phyloP scores from a whole-genome alignment of 208 protist species.

The Leishmania amazonensis region DNA sequence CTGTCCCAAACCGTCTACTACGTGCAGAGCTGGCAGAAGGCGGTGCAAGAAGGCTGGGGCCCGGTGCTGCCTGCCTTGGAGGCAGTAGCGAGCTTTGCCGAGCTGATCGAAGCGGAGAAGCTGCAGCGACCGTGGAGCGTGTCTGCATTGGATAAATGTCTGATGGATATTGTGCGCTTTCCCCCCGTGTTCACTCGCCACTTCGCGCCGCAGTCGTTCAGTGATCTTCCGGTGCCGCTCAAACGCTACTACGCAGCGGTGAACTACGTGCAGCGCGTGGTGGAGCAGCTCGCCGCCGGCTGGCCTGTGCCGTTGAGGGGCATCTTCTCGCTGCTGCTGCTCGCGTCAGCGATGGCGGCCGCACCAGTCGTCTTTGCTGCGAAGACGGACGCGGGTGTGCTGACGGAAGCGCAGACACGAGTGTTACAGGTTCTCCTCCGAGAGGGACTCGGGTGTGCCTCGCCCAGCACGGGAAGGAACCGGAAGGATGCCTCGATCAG shows the following conservation, averaged over 20 bases:
- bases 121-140: conserved; percentile 61
- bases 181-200: conserved; percentile 43
- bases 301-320: conserved; percentile 69
- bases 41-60: conserved; percentile 57
- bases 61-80: conserved; percentile 43
- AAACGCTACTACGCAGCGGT: conserved; percentile 72
- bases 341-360: conserved; percentile 31
- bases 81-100: conserved; percentile 30
- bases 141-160: conserved; percentile 52
- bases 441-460: neutral
- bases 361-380: conserved; percentile 9
- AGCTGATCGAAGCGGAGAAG: conserved; percentile 62
- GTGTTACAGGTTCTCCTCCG: conserved; percentile 21
- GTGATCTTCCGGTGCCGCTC: conserved; percentile 50
- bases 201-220: conserved; percentile 66
- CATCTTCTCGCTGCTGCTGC: conserved; percentile 60
- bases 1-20: conserved; percentile 43
- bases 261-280: conserved; percentile 62
- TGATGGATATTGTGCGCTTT: conserved; percentile 41
- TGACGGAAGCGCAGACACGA: conserved; percentile 20
- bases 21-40: conserved; percentile 44
- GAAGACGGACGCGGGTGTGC: conserved; percentile 9
- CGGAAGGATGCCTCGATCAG: neutral
- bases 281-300: conserved; percentile 58
- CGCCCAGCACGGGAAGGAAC: too few species aligned